These are phyloP conservation scores for Plasmodium fragile DNA, from an alignment of 169 alveolate species.

Conservation along the genomic window DNA sequence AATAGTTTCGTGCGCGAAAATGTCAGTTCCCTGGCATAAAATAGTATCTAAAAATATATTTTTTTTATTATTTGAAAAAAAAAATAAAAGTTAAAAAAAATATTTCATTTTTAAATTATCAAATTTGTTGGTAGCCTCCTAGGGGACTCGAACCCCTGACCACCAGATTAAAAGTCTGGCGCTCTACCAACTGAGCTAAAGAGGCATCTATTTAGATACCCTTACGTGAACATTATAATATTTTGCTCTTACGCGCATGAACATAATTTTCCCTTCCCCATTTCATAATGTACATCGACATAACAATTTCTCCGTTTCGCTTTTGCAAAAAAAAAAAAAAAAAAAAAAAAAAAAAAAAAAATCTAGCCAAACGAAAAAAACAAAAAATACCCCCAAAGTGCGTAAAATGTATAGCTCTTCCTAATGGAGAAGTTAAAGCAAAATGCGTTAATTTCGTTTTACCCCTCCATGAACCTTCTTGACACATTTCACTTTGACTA, in stretches of 20 bases:
- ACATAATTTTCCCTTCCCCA: too few relatives aligned
- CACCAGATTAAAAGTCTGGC: conserved; percentile 99
- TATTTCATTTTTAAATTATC: too few relatives aligned
- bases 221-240: not conserved
- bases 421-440: not conserved
- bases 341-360: too few relatives aligned
- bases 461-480: not conserved
- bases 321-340: not conserved
- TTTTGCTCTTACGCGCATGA: not conserved
- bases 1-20: not conserved
- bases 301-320: conserved; percentile 51
- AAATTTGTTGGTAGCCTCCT: conserved; percentile 87
- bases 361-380: not conserved
- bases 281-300: not conserved
- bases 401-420: not conserved
- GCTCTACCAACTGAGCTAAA: conserved; percentile 99
- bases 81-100: not conserved
- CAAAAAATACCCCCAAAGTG: not conserved
- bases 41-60: not conserved
- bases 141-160: conserved; percentile 99
- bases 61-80: not conserved
- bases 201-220: conserved; percentile 86
- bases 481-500: not conserved
- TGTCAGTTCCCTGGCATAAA: not conserved
- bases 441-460: not conserved